Conservation (phyloP, 179 eudicot species). For the Beta macrorhiza region DNA sequence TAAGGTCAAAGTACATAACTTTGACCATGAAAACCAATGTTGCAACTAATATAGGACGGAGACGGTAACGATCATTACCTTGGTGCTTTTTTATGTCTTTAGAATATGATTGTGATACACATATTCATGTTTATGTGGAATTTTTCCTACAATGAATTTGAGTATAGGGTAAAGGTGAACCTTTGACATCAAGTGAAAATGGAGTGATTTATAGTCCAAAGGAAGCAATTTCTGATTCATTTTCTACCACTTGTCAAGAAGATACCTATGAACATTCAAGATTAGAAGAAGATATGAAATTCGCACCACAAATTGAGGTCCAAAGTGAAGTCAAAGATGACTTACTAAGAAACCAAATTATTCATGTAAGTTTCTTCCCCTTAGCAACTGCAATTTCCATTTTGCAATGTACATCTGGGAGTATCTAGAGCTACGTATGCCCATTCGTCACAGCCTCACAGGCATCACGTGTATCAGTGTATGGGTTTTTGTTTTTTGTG, state of each 20-base stretch:
- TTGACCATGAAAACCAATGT: too few species aligned
- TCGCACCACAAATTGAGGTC: neutral
- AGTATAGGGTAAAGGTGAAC: slow-evolving; percentile 15
- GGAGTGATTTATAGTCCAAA: neutral
- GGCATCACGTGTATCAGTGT: too few species aligned
- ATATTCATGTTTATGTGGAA: neutral
- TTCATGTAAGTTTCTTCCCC: slow-evolving; percentile 11
- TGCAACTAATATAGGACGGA: too few species aligned
- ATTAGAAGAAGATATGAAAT: slow-evolving; percentile 5
- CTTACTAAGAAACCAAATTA: neutral
- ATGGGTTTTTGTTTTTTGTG: too few species aligned
- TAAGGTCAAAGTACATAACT: too few species aligned
- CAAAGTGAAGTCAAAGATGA: slow-evolving; percentile 7
- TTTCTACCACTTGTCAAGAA: slow-evolving; percentile 19
- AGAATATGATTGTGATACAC: neutral
- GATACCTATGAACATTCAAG: slow-evolving; percentile 18
- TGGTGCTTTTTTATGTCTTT: too few species aligned
- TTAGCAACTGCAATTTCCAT: neutral
- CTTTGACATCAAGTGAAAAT: neutral
- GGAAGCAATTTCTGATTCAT: slow-evolving; percentile 18
- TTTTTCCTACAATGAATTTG: neutral
- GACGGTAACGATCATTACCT: too few species aligned
- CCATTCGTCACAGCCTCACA: too few species aligned
- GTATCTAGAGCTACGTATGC: neutral
- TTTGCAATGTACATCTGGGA: neutral